Evolutionary conservation across 192 early-diverging fungal genomes (phyloP).

Genomic region (Chytriomyces hyalinus): DNA sequence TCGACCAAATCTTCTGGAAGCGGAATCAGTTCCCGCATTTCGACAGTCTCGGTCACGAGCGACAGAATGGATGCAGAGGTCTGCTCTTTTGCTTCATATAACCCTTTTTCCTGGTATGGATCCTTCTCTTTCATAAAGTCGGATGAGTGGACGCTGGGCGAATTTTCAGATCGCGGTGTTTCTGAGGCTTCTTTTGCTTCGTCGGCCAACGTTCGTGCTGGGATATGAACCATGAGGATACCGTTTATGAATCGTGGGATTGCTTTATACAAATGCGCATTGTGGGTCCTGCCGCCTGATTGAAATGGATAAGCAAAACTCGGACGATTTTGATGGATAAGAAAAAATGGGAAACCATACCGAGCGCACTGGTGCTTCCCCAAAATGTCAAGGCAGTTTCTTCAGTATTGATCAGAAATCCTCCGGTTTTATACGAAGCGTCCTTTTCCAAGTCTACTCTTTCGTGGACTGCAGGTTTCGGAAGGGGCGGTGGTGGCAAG

Average conservation of each 20-base stretch:
- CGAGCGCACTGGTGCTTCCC: slow-evolving; percentile 19
- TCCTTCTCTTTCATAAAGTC: background rate
- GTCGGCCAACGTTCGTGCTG: background rate
- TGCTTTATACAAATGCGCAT: slow-evolving; percentile 17
- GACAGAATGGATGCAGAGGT: background rate
- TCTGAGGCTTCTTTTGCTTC: background rate
- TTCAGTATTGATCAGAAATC: slow-evolving; percentile 10
- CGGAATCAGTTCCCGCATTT: slow-evolving; percentile 12
- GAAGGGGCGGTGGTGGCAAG: too few species aligned
- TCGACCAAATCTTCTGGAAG: slow-evolving; percentile 12
- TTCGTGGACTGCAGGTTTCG: too few species aligned
- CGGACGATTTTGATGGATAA: background rate
- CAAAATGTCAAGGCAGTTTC: slow-evolving; percentile 16
- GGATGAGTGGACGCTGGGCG: background rate
- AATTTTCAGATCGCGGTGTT: background rate
- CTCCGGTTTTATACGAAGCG: slow-evolving; percentile 15
- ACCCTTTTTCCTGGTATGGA: background rate
- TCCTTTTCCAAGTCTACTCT: background rate
- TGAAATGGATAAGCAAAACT: background rate
- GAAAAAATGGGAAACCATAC: background rate
- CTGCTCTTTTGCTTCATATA: background rate
- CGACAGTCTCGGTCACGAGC: background rate
- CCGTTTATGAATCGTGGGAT: slow-evolving; percentile 22
- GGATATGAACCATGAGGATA: slow-evolving; percentile 29
- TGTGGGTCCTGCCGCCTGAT: slow-evolving; percentile 8